Base-by-base conservation (phyloP, 352 stramenopile species). In the Phytophthora aleatoria region DNA sequence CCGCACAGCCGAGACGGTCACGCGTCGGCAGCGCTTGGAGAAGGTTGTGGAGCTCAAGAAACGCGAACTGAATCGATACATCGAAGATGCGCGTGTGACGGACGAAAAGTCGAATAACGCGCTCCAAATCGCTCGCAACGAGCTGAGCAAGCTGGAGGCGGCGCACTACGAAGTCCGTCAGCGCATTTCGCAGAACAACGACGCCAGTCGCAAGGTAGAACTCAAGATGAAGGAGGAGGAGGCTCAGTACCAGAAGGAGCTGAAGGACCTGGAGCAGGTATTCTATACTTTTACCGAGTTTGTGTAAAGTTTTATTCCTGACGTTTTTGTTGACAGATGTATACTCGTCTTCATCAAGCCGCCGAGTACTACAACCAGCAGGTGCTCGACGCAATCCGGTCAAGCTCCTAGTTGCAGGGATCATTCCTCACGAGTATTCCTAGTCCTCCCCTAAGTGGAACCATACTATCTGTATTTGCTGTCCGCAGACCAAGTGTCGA, bases 11-110 rank as follows among this genome's bases (percentile, higher is more conserved):
- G 81, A 93, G 54, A 81, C 81, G 10, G 60, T 82, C n/a, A 84
- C 77, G 28, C 79, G 89, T 35, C 79, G 85, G 39, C 81, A 94
- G 71, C 83, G 87, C 1, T 50, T 89, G 39, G 80, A 92, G 49
- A 92, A 92, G 54, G 38, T 89, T 2, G 50, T 86, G 15, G 77
- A 88, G 48, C 82, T 91, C 41, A 92, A 92, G 58, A 87, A 76
- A 30, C 73, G 86, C 38, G 76, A 91, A 50, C 73, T 94, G 30
- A 72, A 85, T 38, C 77, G 73, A 33, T 91, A 79, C 62, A 89
- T 84, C 33, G 71, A 80, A n/a, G 85, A 95, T 47, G 72, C 74
- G 30, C 76, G 74, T 15, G 65, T 81, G 36, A 90, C 90, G 54
- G 83, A 91, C 31, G 73, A 84, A 59, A 79, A 77, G 1, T 78